Percentiles rank a stretch among this genome's conserved stretches.
Conservation (phyloP, 2,329 filamentous ascomycete species). For the Albifimbria verrucaria region DNA sequence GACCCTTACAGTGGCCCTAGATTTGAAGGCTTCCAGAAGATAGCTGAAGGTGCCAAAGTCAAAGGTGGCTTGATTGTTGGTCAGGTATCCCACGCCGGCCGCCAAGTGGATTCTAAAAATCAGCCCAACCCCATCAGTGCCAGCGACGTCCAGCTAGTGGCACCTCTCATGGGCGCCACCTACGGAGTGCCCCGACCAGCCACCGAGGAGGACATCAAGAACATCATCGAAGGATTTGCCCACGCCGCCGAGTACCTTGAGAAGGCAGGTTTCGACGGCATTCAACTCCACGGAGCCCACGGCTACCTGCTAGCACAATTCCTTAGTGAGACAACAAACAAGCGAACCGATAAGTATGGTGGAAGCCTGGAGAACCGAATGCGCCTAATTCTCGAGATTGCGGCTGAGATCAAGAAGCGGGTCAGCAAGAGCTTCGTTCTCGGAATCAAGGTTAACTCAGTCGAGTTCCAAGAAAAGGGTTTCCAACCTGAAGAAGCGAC, state of each 20-base stretch:
- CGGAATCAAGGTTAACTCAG: slow-evolving; percentile 52
- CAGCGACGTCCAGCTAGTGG: not conserved
- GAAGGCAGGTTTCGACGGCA: slow-evolving; percentile 52
- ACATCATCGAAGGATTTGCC: slow-evolving; percentile 53
- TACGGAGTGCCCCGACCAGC: slow-evolving; percentile 20
- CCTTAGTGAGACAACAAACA: slow-evolving; percentile 38
- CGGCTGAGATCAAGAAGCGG: slow-evolving; percentile 40
- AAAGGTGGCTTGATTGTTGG: not conserved
- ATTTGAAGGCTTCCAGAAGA: not conserved
- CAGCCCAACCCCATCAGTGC: not conserved
- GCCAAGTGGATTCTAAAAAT: not conserved
- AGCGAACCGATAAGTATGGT: slow-evolving; percentile 49
- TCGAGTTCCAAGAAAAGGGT: slow-evolving; percentile 50
- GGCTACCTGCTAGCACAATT: slow-evolving; percentile 51
- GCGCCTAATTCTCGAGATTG: slow-evolving; percentile 40
- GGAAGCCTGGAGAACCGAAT: slow-evolving; percentile 40
- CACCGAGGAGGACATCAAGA: slow-evolving; percentile 48
- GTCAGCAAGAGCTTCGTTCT: slow-evolving; percentile 39
- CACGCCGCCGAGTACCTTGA: slow-evolving; percentile 58
- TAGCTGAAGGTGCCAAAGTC: not conserved
- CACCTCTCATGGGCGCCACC: not conserved
- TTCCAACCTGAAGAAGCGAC: slow-evolving; percentile 47
- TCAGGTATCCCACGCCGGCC: not conserved
- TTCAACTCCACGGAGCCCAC: slow-evolving; percentile 45
- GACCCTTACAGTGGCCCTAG: not conserved